Base-by-base conservation (phyloP, 805 yeast genomes). In the Saturnispora galanensis region DNA sequence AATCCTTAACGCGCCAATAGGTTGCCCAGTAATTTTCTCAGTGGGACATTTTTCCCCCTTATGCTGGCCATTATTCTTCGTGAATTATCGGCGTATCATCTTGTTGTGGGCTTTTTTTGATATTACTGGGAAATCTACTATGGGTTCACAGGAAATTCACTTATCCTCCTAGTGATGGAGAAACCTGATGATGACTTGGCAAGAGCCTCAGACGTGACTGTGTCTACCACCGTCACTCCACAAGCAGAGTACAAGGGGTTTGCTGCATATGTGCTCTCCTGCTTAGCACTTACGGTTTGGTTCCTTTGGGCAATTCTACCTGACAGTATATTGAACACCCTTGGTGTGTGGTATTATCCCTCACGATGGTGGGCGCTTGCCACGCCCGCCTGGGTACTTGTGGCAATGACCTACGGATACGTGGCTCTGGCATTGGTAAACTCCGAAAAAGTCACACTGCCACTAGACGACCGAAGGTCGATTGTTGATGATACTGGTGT, bases 291-390 rank as follows among this genome's bases (percentile, higher is more conserved):
- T 21, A 46, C 69, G 2, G 61, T 74, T 5, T 84, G 84, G 72
- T 50, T 80, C 2, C 48, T 74, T 4, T 90, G 97, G 97, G 76
- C 95, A 1, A 56, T 83, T 3, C 56, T 79, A 0, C 97, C 97
- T 0, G 74, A 75, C 33, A 49, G 56, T n/a, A 54, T 73, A 31
- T 71, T 83, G 35, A 70, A 77, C 46, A 53, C 54, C 8, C 51
- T 77, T 29, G 79, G 78, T 13, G 75, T 82, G 15, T 88, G 79
- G 60, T 90, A 80, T 60, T 84, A 80, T 53, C 97, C 97, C 0
- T 84, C 90, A 30, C 70, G 94, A 52, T 84, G 89, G 79, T 93
- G 97, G 98, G 81, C 95, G 2, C 58, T 84, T 31, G 84, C 86
- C 1, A 60, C 84, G 2, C 95, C 96, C 4, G 70, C 85, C 11